These are phyloP conservation scores for Ampelomyces quisqualis DNA, from an alignment of 2,329 filamentous ascomycete species.

Conservation along the genomic window DNA sequence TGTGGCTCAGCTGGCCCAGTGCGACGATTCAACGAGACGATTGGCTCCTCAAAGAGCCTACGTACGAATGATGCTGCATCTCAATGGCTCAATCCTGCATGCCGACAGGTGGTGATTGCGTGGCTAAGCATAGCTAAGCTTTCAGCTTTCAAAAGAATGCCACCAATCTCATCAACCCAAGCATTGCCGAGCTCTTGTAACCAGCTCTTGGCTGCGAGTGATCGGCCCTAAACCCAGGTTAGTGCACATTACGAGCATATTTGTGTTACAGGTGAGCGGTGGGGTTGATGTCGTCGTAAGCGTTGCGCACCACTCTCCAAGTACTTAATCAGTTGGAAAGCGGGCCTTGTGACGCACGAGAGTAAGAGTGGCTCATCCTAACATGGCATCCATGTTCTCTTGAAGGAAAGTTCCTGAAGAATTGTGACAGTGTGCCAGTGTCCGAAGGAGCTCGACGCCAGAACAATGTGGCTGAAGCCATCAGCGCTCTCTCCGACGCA, in stretches of 20 bases:
- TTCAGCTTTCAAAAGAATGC: conserved; percentile 28
- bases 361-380: no score
- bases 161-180: conserved; percentile 26
- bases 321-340: no score
- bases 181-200: conserved; percentile 28
- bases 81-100: conserved; percentile 10
- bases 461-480: no score
- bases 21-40: not conserved
- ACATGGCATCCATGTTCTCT: no score
- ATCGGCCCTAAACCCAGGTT: not conserved
- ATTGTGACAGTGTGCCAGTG: no score
- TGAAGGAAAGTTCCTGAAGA: no score
- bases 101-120: conserved; percentile 12
- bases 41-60: conserved; percentile 8
- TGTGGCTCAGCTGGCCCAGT: conserved; percentile 16
- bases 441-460: no score
- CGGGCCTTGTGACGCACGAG: no score
- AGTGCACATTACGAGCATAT: not conserved
- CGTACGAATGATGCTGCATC: conserved; percentile 11
- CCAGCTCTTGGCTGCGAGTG: conserved; percentile 27
- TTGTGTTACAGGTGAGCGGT: conserved; percentile 12
- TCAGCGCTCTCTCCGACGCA: no score
- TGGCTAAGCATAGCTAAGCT: conserved; percentile 29
- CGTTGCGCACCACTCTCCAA: no score
- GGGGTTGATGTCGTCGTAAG: conserved; percentile 15